Conservation (phyloP, 1,284 basidiomycete species). For the Takashimella koratensis region DNA sequence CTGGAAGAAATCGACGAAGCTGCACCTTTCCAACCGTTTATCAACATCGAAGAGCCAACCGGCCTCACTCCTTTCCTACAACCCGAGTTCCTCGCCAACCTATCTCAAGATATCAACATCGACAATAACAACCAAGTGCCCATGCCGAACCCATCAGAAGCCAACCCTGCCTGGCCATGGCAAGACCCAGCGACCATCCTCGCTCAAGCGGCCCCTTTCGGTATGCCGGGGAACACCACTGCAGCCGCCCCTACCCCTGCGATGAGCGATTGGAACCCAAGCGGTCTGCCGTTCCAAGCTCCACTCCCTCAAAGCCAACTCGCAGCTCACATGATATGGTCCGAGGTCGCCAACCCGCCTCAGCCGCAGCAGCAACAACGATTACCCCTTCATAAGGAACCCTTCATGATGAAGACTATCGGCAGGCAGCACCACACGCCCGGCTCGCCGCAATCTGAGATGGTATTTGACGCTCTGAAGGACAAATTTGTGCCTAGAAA, state of each 20-base stretch:
- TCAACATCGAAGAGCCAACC: neutral
- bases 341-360: neutral
- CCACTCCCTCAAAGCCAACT: neutral
- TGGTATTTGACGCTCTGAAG: neutral
- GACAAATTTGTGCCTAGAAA: neutral
- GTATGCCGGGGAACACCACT: neutral
- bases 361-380: neutral
- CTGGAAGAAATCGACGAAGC: neutral
- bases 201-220: neutral
- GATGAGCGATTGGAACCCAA: neutral
- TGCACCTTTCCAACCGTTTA: no score
- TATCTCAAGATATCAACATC: neutral
- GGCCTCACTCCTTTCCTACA: neutral
- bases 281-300: neutral
- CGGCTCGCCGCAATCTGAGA: neutral
- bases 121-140: neutral
- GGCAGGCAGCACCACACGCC: no score
- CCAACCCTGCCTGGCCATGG: neutral
- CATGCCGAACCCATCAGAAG: neutral
- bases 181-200: neutral
- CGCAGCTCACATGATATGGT: neutral
- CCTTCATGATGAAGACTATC: neutral
- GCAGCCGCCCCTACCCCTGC: neutral
- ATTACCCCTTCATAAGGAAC: neutral
- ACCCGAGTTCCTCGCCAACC: neutral